These are phyloP conservation scores for Paramarasmius palmivorus DNA, from an alignment of 1,284 basidiomycete genomes.

Conservation along the genomic window DNA sequence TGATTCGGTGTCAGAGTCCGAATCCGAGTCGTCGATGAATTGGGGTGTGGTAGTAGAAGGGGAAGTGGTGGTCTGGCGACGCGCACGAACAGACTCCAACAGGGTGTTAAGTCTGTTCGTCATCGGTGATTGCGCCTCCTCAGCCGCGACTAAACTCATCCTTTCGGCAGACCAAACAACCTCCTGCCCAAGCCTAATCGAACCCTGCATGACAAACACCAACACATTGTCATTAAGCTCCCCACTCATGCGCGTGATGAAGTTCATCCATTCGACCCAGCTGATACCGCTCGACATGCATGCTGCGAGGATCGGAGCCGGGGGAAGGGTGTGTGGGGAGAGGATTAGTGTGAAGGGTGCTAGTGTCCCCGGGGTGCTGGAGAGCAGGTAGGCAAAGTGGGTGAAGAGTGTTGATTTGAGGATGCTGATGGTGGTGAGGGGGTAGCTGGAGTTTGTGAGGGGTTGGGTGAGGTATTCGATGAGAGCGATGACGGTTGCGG, in stretches of 20 bases:
- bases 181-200: background rate
- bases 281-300: background rate
- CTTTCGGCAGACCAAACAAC: background rate
- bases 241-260: no score
- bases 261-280: background rate
- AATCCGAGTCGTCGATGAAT: background rate
- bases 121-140: background rate
- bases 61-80: background rate
- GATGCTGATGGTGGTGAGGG: background rate
- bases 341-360: conserved; percentile 3
- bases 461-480: background rate
- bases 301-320: background rate
- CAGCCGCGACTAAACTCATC: background rate
- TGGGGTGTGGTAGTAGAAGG: no score
- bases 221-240: background rate
- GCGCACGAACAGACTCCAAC: background rate
- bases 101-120: background rate
- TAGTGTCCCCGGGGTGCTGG: background rate
- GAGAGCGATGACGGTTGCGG: background rate
- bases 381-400: background rate
- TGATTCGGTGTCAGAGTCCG: background rate
- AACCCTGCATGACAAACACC: conserved; percentile 1
- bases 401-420: background rate
- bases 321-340: background rate
- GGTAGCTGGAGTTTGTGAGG: background rate